Evolutionary conservation across 371 early-diverging fungal genomes (phyloP), one percentile per base, ranked within the genome.

Genomic region (Syncephalastrum sp.): DNA sequence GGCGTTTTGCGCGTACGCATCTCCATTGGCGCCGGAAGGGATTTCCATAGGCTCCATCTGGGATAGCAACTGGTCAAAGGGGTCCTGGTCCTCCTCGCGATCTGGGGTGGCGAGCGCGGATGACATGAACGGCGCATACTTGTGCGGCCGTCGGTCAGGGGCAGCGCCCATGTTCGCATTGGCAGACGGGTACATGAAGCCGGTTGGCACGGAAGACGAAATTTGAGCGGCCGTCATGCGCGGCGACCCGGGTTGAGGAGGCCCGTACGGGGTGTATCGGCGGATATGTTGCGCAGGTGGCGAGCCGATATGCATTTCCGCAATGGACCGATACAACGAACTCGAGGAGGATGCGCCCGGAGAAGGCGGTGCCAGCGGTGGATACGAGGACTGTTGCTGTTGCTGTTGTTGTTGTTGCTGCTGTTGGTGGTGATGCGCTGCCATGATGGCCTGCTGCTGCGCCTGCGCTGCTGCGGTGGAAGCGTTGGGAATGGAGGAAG

Each of bases 51-150:
- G 38, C 12, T 33, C 38, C 38, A 33, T 33, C 12, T 33, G 38
- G 38, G 38, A 33, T 5, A 33, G 5, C 38, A 33, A 33, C 12
- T 33, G 38, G 10, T 71, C 72, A 42, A 71, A 71, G 1, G 72
- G 72, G 48, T 71, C 56, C 12, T 48, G 49, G 13, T 71, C 72
- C 15, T 62, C 60, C 10, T 71, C 72, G 12, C 63, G 61, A 56
- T 71, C 72, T 1, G 72, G 72, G 3, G 72, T 71, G 3, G 68
- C 72, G 12, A 71, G 47, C 1, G 65, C 61, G 0, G 72, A 71
- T 1, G 72, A 68, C 5, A 65, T 65, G 23, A 71, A 71, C 0
- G 72, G 72, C 29, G 68, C 68, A 51, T 71, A 71, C 2, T 50
- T 53, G 29, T 63, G 57, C 15, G 53, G 57, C 27, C 63, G 53